Evolutionary conservation across 2,329 filamentous ascomycete genomes (phyloP), one percentile per base, ranked within the genome.

Genomic region (Penicillium brasilianum): DNA sequence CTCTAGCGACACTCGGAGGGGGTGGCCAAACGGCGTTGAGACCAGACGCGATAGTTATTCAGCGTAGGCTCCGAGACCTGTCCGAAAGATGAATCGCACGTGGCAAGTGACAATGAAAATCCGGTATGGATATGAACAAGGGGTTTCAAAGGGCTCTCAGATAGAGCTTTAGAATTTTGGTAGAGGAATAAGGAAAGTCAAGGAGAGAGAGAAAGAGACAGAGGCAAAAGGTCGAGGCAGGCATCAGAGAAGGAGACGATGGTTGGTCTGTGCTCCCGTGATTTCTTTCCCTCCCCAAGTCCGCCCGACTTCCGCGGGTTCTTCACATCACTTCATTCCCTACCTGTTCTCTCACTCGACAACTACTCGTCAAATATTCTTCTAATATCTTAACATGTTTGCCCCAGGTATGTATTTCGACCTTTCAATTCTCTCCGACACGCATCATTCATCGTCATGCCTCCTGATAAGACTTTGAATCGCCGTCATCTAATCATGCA

Each of bases 221-320:
- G 53, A 61, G 63, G 53, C 53, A 49, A 59, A 64, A 63, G 44
- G 56, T 55, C 57, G 58, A 63, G 59, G 44, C 58, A 49, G 59
- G 61, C 50, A 51, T 59, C 34, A 63, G 60, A 66, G 66, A 69
- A 67, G 66, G 65, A 67, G 66, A 59, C 51, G 54, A 52, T 66
- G 66, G 56, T 39, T 68, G 68, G 68, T 66, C 68, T 65, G 68
- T 70, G 68, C 66, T 64, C 68, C 66, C 70, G 71, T 71, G 65
- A 63, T 66, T 65, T 66, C 60, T 66, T 69, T 60, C 62, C 62
- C 57, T 55, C 57, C 60, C 55, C 57, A 59, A 52, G 52, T 43
- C 56, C 50, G 48, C 55, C 43, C 50, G 58, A 57, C 51, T 57
- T 52, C 61, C 34, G 39, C 32, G 36, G 51, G 34, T 55, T 57